phyloP scores from a whole-genome alignment of 169 alveolate genomes.

The Toxoplasma gondii region DNA sequence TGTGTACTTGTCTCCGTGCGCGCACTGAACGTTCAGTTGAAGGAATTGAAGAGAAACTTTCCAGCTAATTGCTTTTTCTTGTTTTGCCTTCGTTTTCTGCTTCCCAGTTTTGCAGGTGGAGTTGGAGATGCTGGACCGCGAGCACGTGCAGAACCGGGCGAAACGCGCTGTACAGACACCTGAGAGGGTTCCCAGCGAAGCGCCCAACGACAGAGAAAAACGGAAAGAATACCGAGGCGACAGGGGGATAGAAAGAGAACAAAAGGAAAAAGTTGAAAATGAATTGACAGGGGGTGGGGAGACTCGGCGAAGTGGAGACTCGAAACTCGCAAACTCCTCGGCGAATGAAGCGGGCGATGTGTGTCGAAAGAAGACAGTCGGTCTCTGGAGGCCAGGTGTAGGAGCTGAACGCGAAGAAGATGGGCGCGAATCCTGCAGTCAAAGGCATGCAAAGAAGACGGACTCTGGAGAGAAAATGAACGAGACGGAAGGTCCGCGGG shows the following conservation, averaged over 20 bases:
- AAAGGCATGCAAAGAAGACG: background rate
- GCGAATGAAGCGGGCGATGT: background rate
- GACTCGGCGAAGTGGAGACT: background rate
- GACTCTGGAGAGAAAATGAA: background rate
- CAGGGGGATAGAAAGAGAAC: background rate
- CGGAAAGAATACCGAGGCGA: background rate
- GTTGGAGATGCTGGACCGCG: conserved; percentile 5
- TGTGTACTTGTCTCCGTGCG: background rate
- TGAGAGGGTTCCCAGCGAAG: background rate
- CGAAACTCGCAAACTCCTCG: background rate
- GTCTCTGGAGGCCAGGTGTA: background rate
- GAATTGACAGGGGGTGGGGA: no score
- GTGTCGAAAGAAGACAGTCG: background rate
- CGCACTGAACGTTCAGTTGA: no score
- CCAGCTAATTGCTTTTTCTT: no score
- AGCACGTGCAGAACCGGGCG: background rate
- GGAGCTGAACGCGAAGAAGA: background rate
- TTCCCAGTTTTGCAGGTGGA: background rate
- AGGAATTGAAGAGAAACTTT: no score
- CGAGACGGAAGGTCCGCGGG: no score
- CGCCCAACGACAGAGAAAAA: background rate
- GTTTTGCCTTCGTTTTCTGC: background rate
- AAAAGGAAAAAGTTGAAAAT: no score
- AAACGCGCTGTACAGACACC: background rate
- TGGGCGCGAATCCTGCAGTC: no score